phyloP scores from a whole-genome alignment of 2,329 filamentous ascomycete species.

The Akanthomyces dipterigenus region DNA sequence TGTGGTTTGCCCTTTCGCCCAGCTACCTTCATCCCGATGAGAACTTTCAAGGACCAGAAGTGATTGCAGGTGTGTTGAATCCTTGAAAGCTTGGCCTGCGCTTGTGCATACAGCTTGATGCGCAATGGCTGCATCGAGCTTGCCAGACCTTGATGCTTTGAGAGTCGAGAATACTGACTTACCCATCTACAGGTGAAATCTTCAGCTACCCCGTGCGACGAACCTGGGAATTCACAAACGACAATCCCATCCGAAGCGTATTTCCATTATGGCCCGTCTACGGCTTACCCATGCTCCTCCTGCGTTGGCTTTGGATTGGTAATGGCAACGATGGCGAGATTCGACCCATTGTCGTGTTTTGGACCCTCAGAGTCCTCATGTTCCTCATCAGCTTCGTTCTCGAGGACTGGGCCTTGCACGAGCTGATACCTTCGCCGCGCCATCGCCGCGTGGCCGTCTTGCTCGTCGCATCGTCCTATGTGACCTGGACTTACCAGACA shows the following conservation, averaged over 20 bases:
- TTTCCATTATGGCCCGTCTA: slow-evolving; percentile 96
- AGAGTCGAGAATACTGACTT: background rate
- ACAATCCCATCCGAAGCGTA: slow-evolving; percentile 84
- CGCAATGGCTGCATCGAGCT: background rate
- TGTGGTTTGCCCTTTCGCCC: slow-evolving; percentile 89
- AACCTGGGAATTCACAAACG: slow-evolving; percentile 94
- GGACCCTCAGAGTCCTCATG: slow-evolving; percentile 82
- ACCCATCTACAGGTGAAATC: slow-evolving; percentile 61
- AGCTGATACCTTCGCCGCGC: slow-evolving; percentile 71
- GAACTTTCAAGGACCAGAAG: slow-evolving; percentile 96
- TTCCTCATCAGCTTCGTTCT: slow-evolving; percentile 92
- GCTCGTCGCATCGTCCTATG: slow-evolving; percentile 90
- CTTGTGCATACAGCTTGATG: background rate
- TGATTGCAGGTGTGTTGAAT: slow-evolving; percentile 74
- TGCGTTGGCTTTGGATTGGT: slow-evolving; percentile 89
- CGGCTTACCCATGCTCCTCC: slow-evolving; percentile 83
- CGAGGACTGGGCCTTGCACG: slow-evolving; percentile 95
- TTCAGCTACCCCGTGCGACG: slow-evolving; percentile 84
- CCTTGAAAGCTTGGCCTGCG: background rate
- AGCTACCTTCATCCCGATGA: slow-evolving; percentile 98
- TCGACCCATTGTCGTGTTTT: slow-evolving; percentile 82
- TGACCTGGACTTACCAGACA: slow-evolving; percentile 97
- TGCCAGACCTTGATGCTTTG: background rate
- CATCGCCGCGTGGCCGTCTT: slow-evolving; percentile 68
- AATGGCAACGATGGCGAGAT: slow-evolving; percentile 70